Percentiles rank a stretch among this genome's conserved stretches.
Evolutionary conservation across 2,329 filamentous ascomycete species (phyloP).

Genomic region (Endoconidiophora laricicola): DNA sequence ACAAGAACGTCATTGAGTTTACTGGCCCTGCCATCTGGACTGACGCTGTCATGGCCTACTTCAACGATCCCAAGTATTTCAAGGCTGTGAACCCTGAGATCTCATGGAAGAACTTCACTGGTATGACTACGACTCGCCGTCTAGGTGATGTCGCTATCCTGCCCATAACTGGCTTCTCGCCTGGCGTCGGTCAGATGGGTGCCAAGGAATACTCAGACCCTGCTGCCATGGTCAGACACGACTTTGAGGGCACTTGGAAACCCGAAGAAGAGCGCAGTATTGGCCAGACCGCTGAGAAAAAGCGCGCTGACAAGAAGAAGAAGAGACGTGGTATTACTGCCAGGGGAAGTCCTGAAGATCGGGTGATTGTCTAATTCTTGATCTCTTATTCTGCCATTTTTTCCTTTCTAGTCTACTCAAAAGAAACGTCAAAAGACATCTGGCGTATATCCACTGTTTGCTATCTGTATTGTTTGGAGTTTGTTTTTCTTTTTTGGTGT

Average conservation of each 20-base stretch:
- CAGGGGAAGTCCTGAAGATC: too few species aligned
- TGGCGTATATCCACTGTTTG: too few species aligned
- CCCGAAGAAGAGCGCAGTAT: constrained; percentile 56
- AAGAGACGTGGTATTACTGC: too few species aligned
- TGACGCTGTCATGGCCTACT: constrained; percentile 76
- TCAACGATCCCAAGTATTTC: constrained; percentile 84
- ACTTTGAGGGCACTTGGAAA: constrained; percentile 89
- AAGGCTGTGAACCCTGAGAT: constrained; percentile 57
- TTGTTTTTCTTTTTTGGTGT: too few species aligned
- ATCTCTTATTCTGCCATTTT: too few species aligned
- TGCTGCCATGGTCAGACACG: constrained; percentile 94
- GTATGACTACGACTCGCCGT: constrained; percentile 66
- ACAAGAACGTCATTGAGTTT: constrained; percentile 76
- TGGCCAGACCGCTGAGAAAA: constrained; percentile 25
- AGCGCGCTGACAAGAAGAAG: too few species aligned
- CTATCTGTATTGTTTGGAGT: too few species aligned
- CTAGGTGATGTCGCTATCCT: constrained; percentile 87
- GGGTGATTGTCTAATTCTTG: too few species aligned
- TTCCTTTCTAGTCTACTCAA: too few species aligned
- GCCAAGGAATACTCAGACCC: constrained; percentile 76
- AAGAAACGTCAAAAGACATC: too few species aligned
- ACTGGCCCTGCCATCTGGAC: constrained; percentile 94
- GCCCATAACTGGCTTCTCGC: constrained; percentile 94
- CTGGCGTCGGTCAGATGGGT: constrained; percentile 85
- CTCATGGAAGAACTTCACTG: constrained; percentile 76